Evolutionary conservation across 2,329 filamentous ascomycete species (phyloP).

Genomic region (Sporothrix euskadiensis): DNA sequence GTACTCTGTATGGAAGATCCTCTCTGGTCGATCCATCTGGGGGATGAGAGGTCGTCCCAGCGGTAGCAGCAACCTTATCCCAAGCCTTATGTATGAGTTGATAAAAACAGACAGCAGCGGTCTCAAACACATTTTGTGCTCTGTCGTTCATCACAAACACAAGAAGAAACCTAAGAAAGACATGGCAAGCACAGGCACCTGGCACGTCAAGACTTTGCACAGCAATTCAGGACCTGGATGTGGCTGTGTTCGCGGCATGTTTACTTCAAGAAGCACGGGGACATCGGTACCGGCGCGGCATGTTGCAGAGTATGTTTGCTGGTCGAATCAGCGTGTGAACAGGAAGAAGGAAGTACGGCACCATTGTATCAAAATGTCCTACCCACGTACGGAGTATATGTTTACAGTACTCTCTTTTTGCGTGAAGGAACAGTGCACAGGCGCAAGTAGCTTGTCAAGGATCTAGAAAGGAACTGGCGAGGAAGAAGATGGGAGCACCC

Average conservation of each 20-base stretch:
- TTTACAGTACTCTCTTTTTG: neutral
- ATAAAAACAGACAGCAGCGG: neutral
- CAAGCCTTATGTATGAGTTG: neutral
- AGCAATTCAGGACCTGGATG: constrained; percentile 1
- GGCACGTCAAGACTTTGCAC: neutral
- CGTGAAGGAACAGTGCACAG: neutral
- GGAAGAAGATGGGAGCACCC: neutral
- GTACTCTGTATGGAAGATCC: neutral
- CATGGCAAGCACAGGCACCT: neutral
- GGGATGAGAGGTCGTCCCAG: neutral
- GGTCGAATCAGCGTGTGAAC: neutral
- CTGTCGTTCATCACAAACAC: constrained; percentile 3
- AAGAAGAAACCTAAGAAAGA: neutral
- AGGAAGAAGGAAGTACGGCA: constrained; percentile 5
- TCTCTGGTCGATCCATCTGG: constrained; percentile 17
- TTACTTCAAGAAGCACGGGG: neutral
- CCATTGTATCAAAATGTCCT: constrained; percentile 13
- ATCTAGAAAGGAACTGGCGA: neutral
- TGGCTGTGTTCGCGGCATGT: neutral
- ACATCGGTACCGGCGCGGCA: neutral
- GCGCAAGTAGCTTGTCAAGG: neutral
- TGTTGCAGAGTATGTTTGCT: neutral
- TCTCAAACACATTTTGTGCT: neutral
- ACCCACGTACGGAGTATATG: too few species aligned
- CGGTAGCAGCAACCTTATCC: neutral